Conservation (phyloP, 1,284 basidiomycete species). For the Heterobasidion parviporum region DNA sequence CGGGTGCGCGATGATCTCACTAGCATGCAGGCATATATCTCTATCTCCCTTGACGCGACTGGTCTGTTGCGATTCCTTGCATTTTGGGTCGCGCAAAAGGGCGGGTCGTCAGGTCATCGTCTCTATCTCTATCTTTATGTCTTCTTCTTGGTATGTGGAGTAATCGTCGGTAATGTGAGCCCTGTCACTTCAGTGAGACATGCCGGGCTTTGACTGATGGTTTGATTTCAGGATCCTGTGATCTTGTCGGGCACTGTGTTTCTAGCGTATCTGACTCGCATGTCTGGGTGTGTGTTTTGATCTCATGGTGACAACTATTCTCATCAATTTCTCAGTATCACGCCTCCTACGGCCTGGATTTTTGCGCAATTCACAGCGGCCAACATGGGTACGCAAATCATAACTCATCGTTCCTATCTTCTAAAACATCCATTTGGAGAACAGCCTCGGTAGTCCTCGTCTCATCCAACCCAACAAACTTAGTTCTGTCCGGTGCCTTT, state of each 20-base stretch:
- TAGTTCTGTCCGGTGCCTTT: slow-evolving; percentile 58
- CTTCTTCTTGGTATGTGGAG: slow-evolving; percentile 55
- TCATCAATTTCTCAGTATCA: slow-evolving; percentile 38
- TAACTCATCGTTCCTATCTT: neutral
- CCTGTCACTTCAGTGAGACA: neutral
- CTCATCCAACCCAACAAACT: slow-evolving; percentile 66
- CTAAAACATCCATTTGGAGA: neutral
- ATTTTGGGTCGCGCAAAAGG: slow-evolving; percentile 77
- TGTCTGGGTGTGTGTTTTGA: slow-evolving; percentile 38
- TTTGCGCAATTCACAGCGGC: slow-evolving; percentile 68
- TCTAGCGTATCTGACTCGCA: slow-evolving; percentile 78
- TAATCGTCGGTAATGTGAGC: slow-evolving; percentile 75
- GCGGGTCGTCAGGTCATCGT: slow-evolving; percentile 60
- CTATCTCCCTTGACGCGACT: slow-evolving; percentile 86
- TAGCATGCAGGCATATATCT: slow-evolving; percentile 71
- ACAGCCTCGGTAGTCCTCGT: slow-evolving; percentile 36
- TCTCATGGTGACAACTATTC: slow-evolving; percentile 29
- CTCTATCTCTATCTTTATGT: slow-evolving; percentile 42
- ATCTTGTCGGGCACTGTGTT: slow-evolving; percentile 84
- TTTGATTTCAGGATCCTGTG: slow-evolving; percentile 56
- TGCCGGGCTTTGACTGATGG: neutral
- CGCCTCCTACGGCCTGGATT: slow-evolving; percentile 54
- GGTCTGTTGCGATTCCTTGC: slow-evolving; percentile 85
- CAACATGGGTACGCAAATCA: slow-evolving; percentile 64
- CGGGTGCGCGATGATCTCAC: neutral